Evolutionary conservation across 345 rosid species (phyloP), one percentile per base, ranked within the genome.

Genomic region (Lepidium africanum): DNA sequence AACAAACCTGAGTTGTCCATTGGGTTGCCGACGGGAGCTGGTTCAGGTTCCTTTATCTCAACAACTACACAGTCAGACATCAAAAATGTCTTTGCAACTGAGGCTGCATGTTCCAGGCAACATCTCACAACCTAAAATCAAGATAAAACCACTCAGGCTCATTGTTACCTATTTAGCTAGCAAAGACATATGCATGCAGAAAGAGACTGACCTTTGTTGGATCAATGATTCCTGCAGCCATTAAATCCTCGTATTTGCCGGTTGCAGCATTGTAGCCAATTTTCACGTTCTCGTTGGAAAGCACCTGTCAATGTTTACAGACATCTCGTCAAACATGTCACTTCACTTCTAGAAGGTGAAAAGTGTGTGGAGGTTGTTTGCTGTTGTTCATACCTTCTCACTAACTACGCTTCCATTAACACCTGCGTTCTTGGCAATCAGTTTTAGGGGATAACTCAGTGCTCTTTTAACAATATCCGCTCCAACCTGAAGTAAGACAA

Each of bases 61-160:
- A 91, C 97, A 25, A 95, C 99, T 2, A 91, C 99, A 70, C 97
- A 91, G 58, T 95, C 99, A 0, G 97, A 95, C 97, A 91, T 95
- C 87, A 95, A 79, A 84, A 95, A 95, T 1, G 98, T 95, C 79
- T 89, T 91, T 13, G 99, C 98, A n/a, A 95, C 99, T 0, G 97
- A 95, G 11, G 96, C 79, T 14, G 99, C 98, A 51, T 95, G 99
- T 85, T 95, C 97, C 83, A 91, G 71, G 89, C 99, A 95, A 76
- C 97, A 95, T 77, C 99, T 86, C n/a, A 93, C 97, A 79, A 89
- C 98, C 98, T 92, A 81, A 9, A 30, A 38, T 15, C 62, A 9
- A 42, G 47, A 52, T 10, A 42, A 40, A 57, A 9, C 48, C 32
- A 42, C 63, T 52, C 41, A 46, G 25, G 49, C 32, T 53, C 55